A percentile compares a stretch with the other conserved stretches of the same genome.
These are phyloP conservation scores for Ophiostoma ulmi DNA, from an alignment of 2,329 filamentous ascomycete genomes.

Conservation along the genomic window DNA sequence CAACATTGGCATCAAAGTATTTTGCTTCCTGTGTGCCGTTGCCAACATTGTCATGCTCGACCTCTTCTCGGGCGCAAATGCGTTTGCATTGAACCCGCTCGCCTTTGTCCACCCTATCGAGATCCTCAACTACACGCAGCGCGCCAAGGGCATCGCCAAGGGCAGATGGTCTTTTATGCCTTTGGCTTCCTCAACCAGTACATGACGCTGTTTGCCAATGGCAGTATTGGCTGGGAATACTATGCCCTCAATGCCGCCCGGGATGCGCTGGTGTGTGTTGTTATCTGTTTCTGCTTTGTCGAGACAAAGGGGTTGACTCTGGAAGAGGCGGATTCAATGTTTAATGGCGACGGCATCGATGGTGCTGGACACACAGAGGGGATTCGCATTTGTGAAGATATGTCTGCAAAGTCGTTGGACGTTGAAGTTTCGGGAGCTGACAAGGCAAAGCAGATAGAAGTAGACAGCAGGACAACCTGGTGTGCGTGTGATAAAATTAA, in stretches of 20 bases:
- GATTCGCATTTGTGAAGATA: background rate
- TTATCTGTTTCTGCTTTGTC: background rate
- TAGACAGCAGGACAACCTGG: no score
- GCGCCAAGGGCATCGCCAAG: constrained; percentile 14
- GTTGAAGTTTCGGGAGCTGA: background rate
- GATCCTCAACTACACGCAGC: constrained; percentile 16
- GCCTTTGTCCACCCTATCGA: background rate
- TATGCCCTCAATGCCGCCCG: background rate
- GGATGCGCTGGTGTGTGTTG: background rate
- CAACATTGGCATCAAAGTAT: background rate
- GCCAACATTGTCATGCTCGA: background rate
- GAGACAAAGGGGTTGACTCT: background rate
- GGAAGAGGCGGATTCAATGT: background rate
- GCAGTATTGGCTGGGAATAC: background rate
- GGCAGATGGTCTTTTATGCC: background rate
- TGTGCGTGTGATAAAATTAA: background rate
- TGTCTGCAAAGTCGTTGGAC: background rate
- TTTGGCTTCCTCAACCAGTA: background rate
- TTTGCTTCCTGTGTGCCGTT: background rate
- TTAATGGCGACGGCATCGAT: background rate
- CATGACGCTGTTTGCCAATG: background rate
- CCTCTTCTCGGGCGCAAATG: background rate
- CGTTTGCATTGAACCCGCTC: background rate
- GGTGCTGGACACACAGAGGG: background rate
- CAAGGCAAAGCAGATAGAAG: background rate